A percentile compares a stretch with the other conserved stretches of the same genome.
phyloP scores from a whole-genome alignment of 176 grass and related monocot species.

The Aechmea fasciata region DNA sequence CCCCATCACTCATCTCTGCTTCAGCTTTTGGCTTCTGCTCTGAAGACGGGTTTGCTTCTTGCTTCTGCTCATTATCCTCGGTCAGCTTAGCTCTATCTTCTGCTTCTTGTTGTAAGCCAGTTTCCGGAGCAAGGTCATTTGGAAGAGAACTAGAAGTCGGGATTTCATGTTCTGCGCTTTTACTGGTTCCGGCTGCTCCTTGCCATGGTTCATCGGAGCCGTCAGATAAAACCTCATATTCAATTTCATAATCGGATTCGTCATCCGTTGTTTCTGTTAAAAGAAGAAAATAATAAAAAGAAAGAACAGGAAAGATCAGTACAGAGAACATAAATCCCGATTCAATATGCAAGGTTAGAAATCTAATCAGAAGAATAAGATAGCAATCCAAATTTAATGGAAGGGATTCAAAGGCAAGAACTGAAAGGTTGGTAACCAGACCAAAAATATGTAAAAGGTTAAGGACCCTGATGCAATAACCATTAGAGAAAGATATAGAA shows the following conservation, averaged over 20 bases:
- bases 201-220: conserved; percentile 82
- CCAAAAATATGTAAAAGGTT: too few species aligned
- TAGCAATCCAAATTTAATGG: too few species aligned
- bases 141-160: conserved; percentile 25
- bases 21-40: conserved; percentile 1
- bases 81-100: conserved; percentile 11
- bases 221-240: conserved; percentile 83
- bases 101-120: conserved; percentile 2
- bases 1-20: conserved; percentile 10
- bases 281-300: conserved; percentile 29
- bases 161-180: conserved; percentile 16
- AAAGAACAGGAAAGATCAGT: conserved; percentile 6
- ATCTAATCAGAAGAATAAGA: too few species aligned
- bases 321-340: background rate
- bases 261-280: conserved; percentile 67
- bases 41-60: background rate
- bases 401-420: too few species aligned
- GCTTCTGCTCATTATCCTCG: conserved; percentile 5
- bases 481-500: too few species aligned
- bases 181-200: conserved; percentile 37
- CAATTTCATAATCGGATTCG: conserved; percentile 66
- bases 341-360: background rate
- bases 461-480: too few species aligned
- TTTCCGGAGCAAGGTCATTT: conserved; percentile 23
- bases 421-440: too few species aligned